These are phyloP conservation scores for Eucalyptus erythrocorys DNA, from an alignment of 345 rosid species.

Conservation along the genomic window DNA sequence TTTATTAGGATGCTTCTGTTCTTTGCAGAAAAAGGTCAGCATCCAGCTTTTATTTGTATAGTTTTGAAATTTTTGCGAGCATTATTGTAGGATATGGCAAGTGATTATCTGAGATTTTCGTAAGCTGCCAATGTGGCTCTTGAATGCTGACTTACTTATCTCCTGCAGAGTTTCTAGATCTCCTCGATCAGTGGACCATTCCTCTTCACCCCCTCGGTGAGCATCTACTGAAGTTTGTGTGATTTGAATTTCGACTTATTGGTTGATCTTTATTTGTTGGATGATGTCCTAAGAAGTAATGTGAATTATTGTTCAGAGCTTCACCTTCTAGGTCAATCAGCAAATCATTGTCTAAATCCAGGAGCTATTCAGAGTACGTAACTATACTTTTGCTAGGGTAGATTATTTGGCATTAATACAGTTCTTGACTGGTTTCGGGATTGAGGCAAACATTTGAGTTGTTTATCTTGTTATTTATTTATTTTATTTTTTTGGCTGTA, in stretches of 20 bases:
- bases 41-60: not conserved
- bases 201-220: conserved; percentile 26
- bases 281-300: not conserved
- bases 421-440: not conserved
- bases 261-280: not conserved
- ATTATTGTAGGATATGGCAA: not conserved
- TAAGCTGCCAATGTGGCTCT: not conserved
- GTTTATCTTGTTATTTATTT: not conserved
- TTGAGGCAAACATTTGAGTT: not conserved
- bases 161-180: conserved; percentile 27
- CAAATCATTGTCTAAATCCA: conserved; percentile 46
- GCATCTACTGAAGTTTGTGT: not conserved
- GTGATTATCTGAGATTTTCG: not conserved
- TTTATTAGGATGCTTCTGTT: not conserved
- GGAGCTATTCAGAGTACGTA: conserved; percentile 56
- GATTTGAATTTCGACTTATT: not conserved
- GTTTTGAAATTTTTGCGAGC: not conserved
- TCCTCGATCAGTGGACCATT: conserved; percentile 11
- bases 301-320: conserved; percentile 25
- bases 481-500: not conserved
- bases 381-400: not conserved
- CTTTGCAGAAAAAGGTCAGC: not conserved
- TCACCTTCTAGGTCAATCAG: conserved; percentile 40
- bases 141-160: not conserved
- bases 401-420: not conserved